Percentiles rank a stretch among this genome's conserved stretches.
Evolutionary conservation across 2,329 filamentous ascomycete genomes (phyloP).

Genomic region (Trichoderma sp.): DNA sequence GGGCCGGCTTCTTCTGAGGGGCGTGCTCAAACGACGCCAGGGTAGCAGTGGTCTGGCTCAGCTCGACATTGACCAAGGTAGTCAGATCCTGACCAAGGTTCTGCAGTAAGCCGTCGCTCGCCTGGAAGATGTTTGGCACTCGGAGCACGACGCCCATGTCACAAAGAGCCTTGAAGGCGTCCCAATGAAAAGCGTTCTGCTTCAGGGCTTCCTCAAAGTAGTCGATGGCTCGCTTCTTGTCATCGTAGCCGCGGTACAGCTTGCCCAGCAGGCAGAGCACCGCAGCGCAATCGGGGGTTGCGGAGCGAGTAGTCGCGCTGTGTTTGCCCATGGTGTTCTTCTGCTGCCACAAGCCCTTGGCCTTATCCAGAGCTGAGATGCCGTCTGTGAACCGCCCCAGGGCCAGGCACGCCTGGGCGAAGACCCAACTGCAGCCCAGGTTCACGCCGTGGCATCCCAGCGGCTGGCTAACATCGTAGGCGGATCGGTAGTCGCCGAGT

Average conservation of each 20-base stretch:
- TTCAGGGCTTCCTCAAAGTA: conserved; percentile 89
- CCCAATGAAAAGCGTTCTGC: conserved; percentile 95
- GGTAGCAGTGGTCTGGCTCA: conserved; percentile 40
- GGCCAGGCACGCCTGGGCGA: conserved; percentile 83
- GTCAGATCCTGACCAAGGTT: conserved; percentile 48
- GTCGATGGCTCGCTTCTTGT: conserved; percentile 79
- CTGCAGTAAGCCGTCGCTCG: conserved; percentile 59
- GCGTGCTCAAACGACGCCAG: conserved; percentile 39
- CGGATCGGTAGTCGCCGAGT: conserved; percentile 79
- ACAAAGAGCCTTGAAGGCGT: conserved; percentile 86
- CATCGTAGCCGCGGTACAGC: conserved; percentile 79
- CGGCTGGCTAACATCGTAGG: conserved; percentile 78
- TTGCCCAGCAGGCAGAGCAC: conserved; percentile 85
- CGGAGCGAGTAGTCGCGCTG: conserved; percentile 71
- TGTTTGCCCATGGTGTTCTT: conserved; percentile 83
- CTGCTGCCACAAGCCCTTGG: conserved; percentile 71
- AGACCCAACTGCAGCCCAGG: conserved; percentile 86
- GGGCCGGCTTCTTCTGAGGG: conserved; percentile 45
- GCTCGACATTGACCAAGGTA: conserved; percentile 37
- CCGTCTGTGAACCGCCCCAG: conserved; percentile 81
- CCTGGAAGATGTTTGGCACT: conserved; percentile 82
- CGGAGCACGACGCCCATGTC: conserved; percentile 82
- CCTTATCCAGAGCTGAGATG: conserved; percentile 79
- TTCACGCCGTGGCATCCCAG: conserved; percentile 72
- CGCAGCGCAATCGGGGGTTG: conserved; percentile 79